Evolutionary conservation across 352 stramenopile species (phyloP).

Genomic region (Phytophthora pinifolia): DNA sequence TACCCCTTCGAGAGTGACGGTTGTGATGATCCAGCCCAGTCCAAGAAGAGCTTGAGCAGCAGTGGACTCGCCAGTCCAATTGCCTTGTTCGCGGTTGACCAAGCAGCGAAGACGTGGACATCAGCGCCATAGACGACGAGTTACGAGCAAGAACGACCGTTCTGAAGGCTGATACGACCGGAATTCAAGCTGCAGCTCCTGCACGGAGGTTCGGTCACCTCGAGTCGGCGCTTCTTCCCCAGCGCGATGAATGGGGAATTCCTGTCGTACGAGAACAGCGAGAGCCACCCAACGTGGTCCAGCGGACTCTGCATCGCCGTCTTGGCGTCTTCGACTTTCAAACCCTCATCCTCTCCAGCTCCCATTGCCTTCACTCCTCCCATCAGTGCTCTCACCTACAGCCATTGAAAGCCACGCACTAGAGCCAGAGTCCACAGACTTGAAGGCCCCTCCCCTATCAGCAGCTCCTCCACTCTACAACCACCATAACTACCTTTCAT

Average conservation of each 20-base stretch:
- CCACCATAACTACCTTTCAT: constrained; percentile 25
- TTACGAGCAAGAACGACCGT: constrained; percentile 52
- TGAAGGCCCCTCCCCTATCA: not conserved
- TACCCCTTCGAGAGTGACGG: constrained; percentile 54
- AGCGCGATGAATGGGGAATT: constrained; percentile 65
- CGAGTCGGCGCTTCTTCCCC: constrained; percentile 50
- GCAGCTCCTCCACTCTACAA: constrained; percentile 25
- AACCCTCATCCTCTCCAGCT: not conserved
- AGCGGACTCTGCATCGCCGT: constrained; percentile 37
- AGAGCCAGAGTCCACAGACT: constrained; percentile 4
- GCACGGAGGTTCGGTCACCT: constrained; percentile 58
- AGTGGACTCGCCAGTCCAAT: constrained; percentile 67
- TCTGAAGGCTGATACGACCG: constrained; percentile 29
- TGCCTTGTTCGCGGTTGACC: constrained; percentile 74
- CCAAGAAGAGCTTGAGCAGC: constrained; percentile 80
- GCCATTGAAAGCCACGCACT: not conserved
- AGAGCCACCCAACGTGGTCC: constrained; percentile 53
- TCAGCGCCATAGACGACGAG: constrained; percentile 53
- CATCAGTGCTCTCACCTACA: constrained; percentile 12
- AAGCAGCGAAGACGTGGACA: constrained; percentile 55
- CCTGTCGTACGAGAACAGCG: constrained; percentile 68
- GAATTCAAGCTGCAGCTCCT: constrained; percentile 42
- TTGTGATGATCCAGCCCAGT: constrained; percentile 54
- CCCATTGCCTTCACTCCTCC: not conserved
- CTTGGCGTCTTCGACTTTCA: not conserved